Evolutionary conservation across 1,284 basidiomycete genomes (phyloP), one percentile per base, ranked within the genome.

Genomic region (Meripilus lineatus): DNA sequence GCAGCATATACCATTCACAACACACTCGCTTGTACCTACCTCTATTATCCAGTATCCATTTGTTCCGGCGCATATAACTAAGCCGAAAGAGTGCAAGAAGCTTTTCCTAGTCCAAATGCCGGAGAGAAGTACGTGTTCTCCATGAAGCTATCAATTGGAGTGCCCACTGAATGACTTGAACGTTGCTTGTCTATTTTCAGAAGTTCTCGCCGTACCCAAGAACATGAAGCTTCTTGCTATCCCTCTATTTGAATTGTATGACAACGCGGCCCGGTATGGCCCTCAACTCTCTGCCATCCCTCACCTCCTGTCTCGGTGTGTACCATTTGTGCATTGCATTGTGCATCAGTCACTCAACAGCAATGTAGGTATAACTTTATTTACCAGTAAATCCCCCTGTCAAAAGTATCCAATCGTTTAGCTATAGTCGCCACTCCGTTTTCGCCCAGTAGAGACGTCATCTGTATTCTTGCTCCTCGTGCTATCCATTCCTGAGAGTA

Each of bases 141-240:
- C 26, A 30, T 22, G 10, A 13, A 32, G 25, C 20, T 33, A n/a
- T 5, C n/a, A 28, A 25, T n/a, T n/a, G n/a, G n/a, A n/a, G n/a
- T n/a, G n/a, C n/a, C n/a, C 28, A 14, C 25, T 46, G 23, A 36
- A 26, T n/a, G n/a, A 38, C 15, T 30, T 21, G 30, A 15, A 7
- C 33, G 10, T 38, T 8, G n/a, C 28, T 30, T 30, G 28, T 30
- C n/a, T 30, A 17, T 32, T 39, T 48, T 32, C 66, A 98, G 94
- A 96, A 65, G 87, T 94, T 8, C 81, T 99, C 11, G 92, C 93
- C 1, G 93, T 98, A 2, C 95, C 95, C 0, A 92, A 92, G 68
- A 99, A 99, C 67, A 97, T 98, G 94, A 98, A 98, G 65, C 78
- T 98, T 2, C 82, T 97, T 25, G 92, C 91, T 2, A 93, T 96